Percentiles rank a stretch among this genome's conserved stretches.
These are phyloP conservation scores for Zanthoxylum bungeanum DNA, from an alignment of 345 rosid species.

Conservation along the genomic window DNA sequence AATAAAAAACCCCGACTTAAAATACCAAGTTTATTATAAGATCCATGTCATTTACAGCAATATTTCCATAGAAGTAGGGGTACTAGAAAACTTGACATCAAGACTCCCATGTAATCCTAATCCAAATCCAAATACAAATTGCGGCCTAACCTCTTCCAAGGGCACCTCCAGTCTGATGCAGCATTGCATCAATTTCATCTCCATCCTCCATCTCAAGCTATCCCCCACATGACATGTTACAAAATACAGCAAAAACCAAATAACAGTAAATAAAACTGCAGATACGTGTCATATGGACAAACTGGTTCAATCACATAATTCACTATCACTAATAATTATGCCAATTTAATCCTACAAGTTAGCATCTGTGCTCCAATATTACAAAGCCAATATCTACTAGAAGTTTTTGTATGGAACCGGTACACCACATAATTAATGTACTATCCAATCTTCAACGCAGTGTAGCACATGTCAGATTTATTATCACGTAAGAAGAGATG, in stretches of 20 bases:
- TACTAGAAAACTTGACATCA: neutral
- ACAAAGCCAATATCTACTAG: neutral
- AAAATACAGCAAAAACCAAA: neutral
- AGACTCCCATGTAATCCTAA: neutral
- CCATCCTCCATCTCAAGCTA: conserved; percentile 96
- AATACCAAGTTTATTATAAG: neutral
- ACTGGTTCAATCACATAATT: neutral
- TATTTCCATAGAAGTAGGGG: neutral
- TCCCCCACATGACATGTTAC: neutral
- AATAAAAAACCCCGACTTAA: neutral
- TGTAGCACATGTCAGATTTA: too few relatives aligned
- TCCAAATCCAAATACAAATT: neutral
- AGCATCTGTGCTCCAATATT: too few relatives aligned
- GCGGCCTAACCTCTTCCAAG: neutral
- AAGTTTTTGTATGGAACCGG: too few relatives aligned
- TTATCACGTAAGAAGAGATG: too few relatives aligned
- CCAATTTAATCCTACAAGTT: neutral
- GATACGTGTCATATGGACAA: neutral
- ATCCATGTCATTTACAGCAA: conserved; percentile 11
- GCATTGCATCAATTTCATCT: conserved; percentile 88
- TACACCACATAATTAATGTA: too few relatives aligned
- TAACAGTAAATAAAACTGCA: neutral
- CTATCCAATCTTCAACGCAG: too few relatives aligned
- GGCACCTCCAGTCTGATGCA: conserved; percentile 77
- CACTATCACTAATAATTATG: neutral